Percentiles rank a stretch among this genome's conserved stretches.
These are phyloP conservation scores for Microcyclospora pomicola DNA, from an alignment of 2,329 filamentous ascomycete genomes.

Conservation along the genomic window DNA sequence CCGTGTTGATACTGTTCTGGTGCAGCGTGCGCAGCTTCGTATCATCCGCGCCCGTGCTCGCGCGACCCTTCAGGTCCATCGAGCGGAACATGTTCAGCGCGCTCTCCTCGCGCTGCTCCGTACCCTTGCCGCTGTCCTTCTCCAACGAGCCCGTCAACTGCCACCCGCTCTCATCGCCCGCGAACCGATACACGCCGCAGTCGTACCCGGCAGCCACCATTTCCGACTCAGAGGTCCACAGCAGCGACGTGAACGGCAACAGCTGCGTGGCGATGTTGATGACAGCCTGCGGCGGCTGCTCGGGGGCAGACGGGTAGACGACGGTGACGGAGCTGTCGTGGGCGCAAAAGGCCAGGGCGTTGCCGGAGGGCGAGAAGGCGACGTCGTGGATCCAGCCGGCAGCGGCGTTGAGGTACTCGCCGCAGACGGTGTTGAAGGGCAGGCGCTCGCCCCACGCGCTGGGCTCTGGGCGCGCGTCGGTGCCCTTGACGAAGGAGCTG, in stretches of 20 bases:
- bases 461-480: constrained; percentile 73
- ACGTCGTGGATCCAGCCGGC: constrained; percentile 94
- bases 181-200: constrained; percentile 78
- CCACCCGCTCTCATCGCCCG: constrained; percentile 69
- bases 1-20: constrained; percentile 85
- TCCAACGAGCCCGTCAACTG: constrained; percentile 70
- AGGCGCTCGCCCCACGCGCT: constrained; percentile 88
- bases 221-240: constrained; percentile 85
- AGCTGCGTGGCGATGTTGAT: constrained; percentile 80
- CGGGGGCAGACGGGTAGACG: constrained; percentile 82
- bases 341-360: constrained; percentile 84
- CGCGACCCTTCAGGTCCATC: constrained; percentile 95
- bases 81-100: constrained; percentile 96
- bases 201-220: constrained; percentile 90
- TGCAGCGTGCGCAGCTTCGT: constrained; percentile 91
- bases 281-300: constrained; percentile 81
- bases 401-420: constrained; percentile 89
- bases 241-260: constrained; percentile 78
- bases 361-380: constrained; percentile 80
- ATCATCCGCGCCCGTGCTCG: constrained; percentile 46
- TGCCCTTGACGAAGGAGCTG: constrained; percentile 89
- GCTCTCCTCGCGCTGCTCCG: constrained; percentile 65
- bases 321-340: constrained; percentile 96
- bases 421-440: constrained; percentile 96
- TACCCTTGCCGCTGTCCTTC: constrained; percentile 29